Evolutionary conservation across 176 grass and related monocot genomes (phyloP), one percentile per base, ranked within the genome.

Genomic region (Paspalum notatum): DNA sequence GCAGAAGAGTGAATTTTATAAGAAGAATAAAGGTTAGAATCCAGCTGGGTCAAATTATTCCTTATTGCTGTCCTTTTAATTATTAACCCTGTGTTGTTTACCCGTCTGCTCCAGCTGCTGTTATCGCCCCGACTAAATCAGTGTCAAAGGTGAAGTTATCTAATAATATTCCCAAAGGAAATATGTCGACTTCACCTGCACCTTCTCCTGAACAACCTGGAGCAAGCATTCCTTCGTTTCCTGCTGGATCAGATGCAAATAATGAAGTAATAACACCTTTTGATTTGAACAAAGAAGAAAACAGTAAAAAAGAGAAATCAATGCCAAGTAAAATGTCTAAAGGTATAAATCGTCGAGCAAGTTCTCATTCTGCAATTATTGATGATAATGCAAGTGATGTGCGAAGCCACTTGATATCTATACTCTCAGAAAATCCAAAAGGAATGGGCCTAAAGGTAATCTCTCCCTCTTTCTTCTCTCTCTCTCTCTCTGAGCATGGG

Each of bases 381-480:
- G 85, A 88, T 86, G 87, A 89, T 22, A 85, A 93, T 75, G 49
- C 89, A 53, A 78, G 40, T 46, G 86, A 96, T 75, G 52, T 99
- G 53, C 79, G 76, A 68, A 83, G 42, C 47, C 58, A 82, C 68
- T 81, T 99, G 80, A 96, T 99, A 74, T 91, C 85, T 60, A 13
- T 72, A 82, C 89, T 96, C 9, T 90, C 97, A 64, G 71, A 99
- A 86, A 91, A 91, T 75, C 87, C 93, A 16, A 96, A 96, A 74
- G 97, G 97, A 59, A 80, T 95, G 76, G 87, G 59, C 85, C 84
- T 99, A 89, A 99, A 96, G 97, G 97, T 99, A 87, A 11, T 62
- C 11, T 24, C 12, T 63, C 60, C 52, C 20, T 39, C 49, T 10
- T 17, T 51, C 41, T 20, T 63, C 60, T 52, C 20, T 39, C 49